phyloP scores from a whole-genome alignment of 495 filamentous ascomycete species.

The Gamarada debralockiae region DNA sequence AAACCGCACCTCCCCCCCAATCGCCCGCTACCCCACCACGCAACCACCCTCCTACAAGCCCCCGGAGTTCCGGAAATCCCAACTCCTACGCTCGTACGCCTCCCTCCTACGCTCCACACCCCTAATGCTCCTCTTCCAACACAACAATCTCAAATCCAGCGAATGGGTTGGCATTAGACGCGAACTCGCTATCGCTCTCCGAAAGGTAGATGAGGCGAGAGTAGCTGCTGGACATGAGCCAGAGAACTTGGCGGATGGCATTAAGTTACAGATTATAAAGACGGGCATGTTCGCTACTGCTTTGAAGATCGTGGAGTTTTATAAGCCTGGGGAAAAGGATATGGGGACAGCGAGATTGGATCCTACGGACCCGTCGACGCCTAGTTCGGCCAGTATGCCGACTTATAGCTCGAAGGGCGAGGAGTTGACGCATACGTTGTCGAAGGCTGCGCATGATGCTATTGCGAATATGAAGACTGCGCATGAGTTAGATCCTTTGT shows the following conservation, averaged over 20 bases:
- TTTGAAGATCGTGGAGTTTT: slow-evolving; percentile 81
- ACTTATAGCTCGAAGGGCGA: slow-evolving; percentile 36
- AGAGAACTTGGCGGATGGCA: slow-evolving; percentile 44
- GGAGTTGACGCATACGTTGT: slow-evolving; percentile 69
- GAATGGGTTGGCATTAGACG: slow-evolving; percentile 88
- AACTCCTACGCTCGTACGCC: slow-evolving; percentile 89
- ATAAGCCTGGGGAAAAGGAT: slow-evolving; percentile 47
- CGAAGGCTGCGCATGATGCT: slow-evolving; percentile 59
- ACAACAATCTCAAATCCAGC: slow-evolving; percentile 84
- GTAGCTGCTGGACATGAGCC: slow-evolving; percentile 40
- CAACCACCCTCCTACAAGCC: slow-evolving; percentile 88
- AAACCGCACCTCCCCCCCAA: slow-evolving; percentile 43
- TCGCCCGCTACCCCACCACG: slow-evolving; percentile 50
- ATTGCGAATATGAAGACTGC: slow-evolving; percentile 46
- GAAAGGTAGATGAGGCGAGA: slow-evolving; percentile 54
- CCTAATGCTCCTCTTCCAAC: slow-evolving; percentile 89
- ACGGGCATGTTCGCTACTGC: slow-evolving; percentile 86
- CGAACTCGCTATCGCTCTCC: slow-evolving; percentile 67
- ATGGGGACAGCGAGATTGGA: neutral
- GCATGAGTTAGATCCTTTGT: slow-evolving; percentile 60
- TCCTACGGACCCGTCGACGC: slow-evolving; percentile 29
- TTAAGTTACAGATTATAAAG: slow-evolving; percentile 77
- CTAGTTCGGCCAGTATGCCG: slow-evolving; percentile 35
- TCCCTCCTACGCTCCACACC: slow-evolving; percentile 87
- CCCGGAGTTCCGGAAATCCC: slow-evolving; percentile 86